Evolutionary conservation across 305 asterid species (phyloP).

Genomic region (Fraxinus latifolia): DNA sequence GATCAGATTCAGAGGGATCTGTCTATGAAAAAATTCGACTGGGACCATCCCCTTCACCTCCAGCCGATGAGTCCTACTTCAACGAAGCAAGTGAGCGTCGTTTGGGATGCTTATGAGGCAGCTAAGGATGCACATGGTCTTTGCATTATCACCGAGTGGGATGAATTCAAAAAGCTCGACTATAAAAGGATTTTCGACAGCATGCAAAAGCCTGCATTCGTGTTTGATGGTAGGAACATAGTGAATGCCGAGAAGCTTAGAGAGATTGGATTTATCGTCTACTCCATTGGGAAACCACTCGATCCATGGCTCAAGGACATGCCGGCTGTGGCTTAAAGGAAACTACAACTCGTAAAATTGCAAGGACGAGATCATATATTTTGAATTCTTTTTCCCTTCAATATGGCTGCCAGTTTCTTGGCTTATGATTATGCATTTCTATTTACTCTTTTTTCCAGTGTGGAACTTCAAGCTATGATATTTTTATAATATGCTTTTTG

Average conservation of each 20-base stretch:
- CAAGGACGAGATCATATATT: not conserved
- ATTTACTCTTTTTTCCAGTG: not conserved
- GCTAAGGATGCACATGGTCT: constrained; percentile 51
- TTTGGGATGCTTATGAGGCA: constrained; percentile 46
- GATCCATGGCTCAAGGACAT: constrained; percentile 55
- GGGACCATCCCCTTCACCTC: constrained; percentile 46
- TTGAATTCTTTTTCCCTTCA: not conserved
- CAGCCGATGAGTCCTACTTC: constrained; percentile 34
- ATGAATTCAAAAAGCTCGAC: constrained; percentile 47
- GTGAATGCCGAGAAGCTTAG: constrained; percentile 31
- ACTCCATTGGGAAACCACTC: constrained; percentile 52
- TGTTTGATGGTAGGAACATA: constrained; percentile 46
- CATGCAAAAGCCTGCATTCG: constrained; percentile 55
- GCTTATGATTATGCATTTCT: not conserved
- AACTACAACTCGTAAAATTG: not conserved
- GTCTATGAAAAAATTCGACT: constrained; percentile 33
- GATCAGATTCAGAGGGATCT: constrained; percentile 40
- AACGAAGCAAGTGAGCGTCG: constrained; percentile 36
- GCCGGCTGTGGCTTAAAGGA: constrained; percentile 30
- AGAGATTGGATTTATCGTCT: constrained; percentile 44
- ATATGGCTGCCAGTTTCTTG: not conserved
- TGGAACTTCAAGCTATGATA: not conserved
- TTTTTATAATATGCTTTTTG: not conserved
- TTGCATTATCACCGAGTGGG: constrained; percentile 57
- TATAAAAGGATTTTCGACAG: constrained; percentile 38